Conservation (phyloP, 352 stramenopile species). For the Globisporangium echinulatum region DNA sequence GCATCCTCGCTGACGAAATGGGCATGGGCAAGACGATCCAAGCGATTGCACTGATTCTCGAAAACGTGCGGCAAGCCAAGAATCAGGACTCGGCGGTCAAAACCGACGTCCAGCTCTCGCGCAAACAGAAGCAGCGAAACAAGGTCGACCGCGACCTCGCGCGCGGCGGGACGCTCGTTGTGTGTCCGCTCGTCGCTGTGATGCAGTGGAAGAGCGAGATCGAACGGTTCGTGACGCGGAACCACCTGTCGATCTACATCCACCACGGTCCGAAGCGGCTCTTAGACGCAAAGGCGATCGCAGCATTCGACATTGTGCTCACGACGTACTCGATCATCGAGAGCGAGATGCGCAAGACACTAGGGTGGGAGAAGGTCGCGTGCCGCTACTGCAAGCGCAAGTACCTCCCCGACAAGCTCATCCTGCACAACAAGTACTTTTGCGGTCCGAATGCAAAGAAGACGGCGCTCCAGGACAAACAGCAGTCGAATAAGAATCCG, state of each 20-base stretch:
- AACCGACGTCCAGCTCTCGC: not conserved
- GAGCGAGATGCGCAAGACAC: slow-evolving; percentile 83
- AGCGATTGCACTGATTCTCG: slow-evolving; percentile 94
- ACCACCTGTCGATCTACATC: slow-evolving; percentile 91
- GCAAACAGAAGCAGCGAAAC: slow-evolving; percentile 1
- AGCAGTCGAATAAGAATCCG: slow-evolving; percentile 46
- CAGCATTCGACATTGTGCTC: slow-evolving; percentile 96
- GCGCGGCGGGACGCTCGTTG: slow-evolving; percentile 90
- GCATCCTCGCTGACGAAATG: slow-evolving; percentile 99
- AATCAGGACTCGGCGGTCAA: not conserved
- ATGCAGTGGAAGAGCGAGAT: slow-evolving; percentile 92
- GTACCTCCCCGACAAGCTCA: slow-evolving; percentile 92
- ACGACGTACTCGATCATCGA: slow-evolving; percentile 98
- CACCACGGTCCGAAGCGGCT: slow-evolving; percentile 94
- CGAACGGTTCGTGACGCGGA: slow-evolving; percentile 89
- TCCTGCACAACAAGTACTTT: slow-evolving; percentile 96
- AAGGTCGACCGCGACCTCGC: slow-evolving; percentile 9
- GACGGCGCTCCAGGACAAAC: slow-evolving; percentile 18
- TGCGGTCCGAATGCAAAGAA: slow-evolving; percentile 94
- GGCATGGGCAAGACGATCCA: slow-evolving; percentile 97
- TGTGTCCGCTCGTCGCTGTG: slow-evolving; percentile 96
- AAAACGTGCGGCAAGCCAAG: slow-evolving; percentile 64
- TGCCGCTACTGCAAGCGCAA: slow-evolving; percentile 95
- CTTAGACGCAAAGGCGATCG: slow-evolving; percentile 68
- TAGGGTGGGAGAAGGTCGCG: slow-evolving; percentile 64